Evolutionary conservation across 805 yeast species (phyloP), one percentile per base, ranked within the genome.

Genomic region (Candida silvicultrix): DNA sequence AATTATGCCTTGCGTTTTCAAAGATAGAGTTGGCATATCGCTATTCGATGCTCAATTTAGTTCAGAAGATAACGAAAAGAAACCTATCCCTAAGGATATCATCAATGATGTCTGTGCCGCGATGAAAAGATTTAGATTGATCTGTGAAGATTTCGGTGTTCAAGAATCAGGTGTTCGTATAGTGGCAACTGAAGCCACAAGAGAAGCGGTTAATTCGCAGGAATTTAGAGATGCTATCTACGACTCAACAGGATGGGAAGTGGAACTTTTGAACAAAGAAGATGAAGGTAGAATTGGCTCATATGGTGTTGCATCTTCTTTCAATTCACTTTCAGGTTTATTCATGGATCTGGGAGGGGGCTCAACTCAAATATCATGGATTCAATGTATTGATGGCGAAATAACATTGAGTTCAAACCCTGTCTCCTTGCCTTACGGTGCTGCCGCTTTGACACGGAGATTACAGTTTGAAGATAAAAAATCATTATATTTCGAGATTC

Each of bases 271-370:
- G 43, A 70, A 79, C 44, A 78, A 78, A 52, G 78, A 76, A 45
- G 83, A 79, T 44, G 94, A 85, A 55, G 86, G 85, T 20, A 67
- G 73, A 50, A 70, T 81, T 12, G 88, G 86, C 11, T 80, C 85
- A 0, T 80, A 78, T 55, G 92, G 90, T 23, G 86, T 85, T 6
- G 85, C 87, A 0, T 80, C 89, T 0, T 80, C 89, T 0, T 82
- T 82, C 58, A 77, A 81, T 58, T 75, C 77, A 19, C 74, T 82
- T 2, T 73, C 78, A 19, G 92, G 92, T 2, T 61, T 85, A 11
- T 82, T 80, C 56, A 74, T 85, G 75, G 90, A 85, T 57, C 66
- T 85, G 42, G 89, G 89, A 8, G 89, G 89, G 28, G 87, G 87
- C 0, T 73, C 81, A 7, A 73, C 83, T 1, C 88, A 82, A 51